Percentiles rank a stretch among this genome's conserved stretches.
phyloP scores from a whole-genome alignment of 2,329 filamentous ascomycete species.

The Colletotrichum liaoningense region DNA sequence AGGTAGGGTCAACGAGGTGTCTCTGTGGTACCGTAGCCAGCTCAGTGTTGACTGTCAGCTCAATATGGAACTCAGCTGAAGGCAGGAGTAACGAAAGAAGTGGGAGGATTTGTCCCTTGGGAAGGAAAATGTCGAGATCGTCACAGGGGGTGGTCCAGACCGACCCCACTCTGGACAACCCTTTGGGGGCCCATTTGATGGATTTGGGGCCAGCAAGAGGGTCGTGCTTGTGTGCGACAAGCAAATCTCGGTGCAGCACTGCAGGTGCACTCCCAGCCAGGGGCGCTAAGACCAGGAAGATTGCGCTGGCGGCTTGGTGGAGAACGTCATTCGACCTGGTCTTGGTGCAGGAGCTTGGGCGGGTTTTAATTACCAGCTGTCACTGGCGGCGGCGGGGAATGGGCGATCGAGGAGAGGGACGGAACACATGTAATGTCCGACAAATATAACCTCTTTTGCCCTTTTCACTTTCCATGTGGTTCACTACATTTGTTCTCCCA shows the following conservation, averaged over 20 bases:
- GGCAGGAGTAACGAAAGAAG: not conserved
- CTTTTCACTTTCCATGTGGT: not conserved
- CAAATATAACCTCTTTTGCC: constrained; percentile 21
- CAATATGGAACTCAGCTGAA: not conserved
- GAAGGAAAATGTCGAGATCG: constrained; percentile 21
- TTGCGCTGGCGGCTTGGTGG: constrained; percentile 17
- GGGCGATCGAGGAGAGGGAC: not conserved
- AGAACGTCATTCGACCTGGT: constrained; percentile 34
- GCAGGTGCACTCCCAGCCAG: not conserved
- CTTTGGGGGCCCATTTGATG: not conserved
- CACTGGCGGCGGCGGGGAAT: constrained; percentile 18
- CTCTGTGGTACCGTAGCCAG: not conserved
- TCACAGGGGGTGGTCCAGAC: constrained; percentile 27
- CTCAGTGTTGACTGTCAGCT: not conserved
- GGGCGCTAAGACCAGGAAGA: constrained; percentile 27
- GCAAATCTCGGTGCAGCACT: not conserved
- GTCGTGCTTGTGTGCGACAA: not conserved
- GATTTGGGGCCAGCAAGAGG: not conserved
- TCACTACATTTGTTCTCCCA: not conserved
- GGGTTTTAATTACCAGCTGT: constrained; percentile 30
- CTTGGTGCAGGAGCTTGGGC: constrained; percentile 29
- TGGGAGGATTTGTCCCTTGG: constrained; percentile 11
- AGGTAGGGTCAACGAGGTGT: not conserved
- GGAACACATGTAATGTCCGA: constrained; percentile 4
- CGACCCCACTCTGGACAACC: constrained; percentile 8